These are phyloP conservation scores for Saturnispora sekii DNA, from an alignment of 805 yeast genomes.

Conservation along the genomic window DNA sequence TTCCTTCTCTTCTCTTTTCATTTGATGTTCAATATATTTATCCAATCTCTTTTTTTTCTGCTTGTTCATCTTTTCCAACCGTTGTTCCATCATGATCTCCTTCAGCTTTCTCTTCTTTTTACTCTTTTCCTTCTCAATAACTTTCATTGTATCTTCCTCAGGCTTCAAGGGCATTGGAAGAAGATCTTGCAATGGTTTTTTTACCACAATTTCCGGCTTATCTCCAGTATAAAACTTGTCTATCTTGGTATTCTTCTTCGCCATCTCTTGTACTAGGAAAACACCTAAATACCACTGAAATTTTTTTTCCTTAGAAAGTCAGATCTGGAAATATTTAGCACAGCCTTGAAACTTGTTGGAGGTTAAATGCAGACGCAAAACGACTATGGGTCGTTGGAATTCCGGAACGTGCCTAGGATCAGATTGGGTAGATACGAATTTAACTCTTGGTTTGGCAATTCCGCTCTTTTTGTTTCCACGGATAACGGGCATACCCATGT, in stretches of 20 bases:
- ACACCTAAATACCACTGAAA: neutral
- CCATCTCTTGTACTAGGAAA: neutral
- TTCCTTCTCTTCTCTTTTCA: conserved; percentile 81
- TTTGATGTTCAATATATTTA: conserved; percentile 85
- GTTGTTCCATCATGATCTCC: conserved; percentile 47
- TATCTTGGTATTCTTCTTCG: conserved; percentile 6
- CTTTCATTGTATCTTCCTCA: conserved; percentile 35
- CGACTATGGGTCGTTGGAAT: conserved; percentile 51
- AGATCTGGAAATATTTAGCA: conserved; percentile 6
- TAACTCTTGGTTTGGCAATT: conserved; percentile 82
- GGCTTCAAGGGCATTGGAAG: neutral
- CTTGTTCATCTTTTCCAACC: conserved; percentile 58
- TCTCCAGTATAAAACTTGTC: conserved; percentile 5
- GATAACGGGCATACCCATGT: neutral
- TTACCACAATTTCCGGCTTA: neutral
- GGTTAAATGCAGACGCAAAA: conserved; percentile 25
- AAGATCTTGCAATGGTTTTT: neutral
- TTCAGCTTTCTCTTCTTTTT: conserved; percentile 57
- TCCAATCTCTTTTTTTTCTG: conserved; percentile 74
- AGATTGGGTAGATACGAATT: conserved; percentile 59
- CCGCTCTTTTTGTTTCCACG: conserved; percentile 54
- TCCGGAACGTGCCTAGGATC: conserved; percentile 56
- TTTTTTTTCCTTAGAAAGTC: neutral
- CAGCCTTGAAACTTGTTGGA: conserved; percentile 6
- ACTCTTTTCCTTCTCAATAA: conserved; percentile 48